Evolutionary conservation across 1,284 basidiomycete species (phyloP), one percentile per base, ranked within the genome.

Genomic region (Dichomitus squalens): DNA sequence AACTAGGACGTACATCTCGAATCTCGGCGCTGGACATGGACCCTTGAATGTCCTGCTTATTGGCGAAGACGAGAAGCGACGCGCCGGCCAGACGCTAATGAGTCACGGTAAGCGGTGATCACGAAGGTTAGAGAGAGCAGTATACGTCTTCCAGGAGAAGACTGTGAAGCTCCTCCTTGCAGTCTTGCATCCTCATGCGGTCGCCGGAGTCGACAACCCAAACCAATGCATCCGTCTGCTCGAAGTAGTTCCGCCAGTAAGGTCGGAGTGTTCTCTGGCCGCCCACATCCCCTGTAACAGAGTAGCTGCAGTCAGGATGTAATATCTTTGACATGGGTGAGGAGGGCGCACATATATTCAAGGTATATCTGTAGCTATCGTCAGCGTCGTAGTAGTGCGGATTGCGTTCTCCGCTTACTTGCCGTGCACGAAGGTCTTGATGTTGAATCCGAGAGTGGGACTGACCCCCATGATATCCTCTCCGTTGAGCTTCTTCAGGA

Each of bases 241-340:
- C 97, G 68, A 99, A 99, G 76, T 99, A 99, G 75, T 99, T 99
- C 33, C 95, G 81, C 97, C 97, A 99, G 73, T 99, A 99, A 1
- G 97, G 96, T 21, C 97, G 83, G 41, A 99, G 84, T 0, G 95
- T 96, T 52, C 90, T 86, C 73, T 99, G 97, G 11, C 97, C 97
- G 27, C 97, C 97, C 33, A 99, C 95, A 72, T 99, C 97, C 97
- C 96, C 96, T 95, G 63, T 9, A 9, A 58, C 16, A 40, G 40
- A 25, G 55, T 44, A 38, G 52, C 4, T 58, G 53, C 59, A 53
- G 55, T 39, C 48, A 57, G 47, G 50, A 36, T n/a, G 49, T 21
- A 20, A 25, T 38, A 36, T 38, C 9, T 21, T n/a, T n/a, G n/a
- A n/a, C n/a, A n/a, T n/a, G 25, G 29, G 18, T 44, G 25, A 21